Evolutionary conservation across 2,329 filamentous ascomycete genomes (phyloP), one percentile per base, ranked within the genome.

Genomic region (Fusarium staphyleae): DNA sequence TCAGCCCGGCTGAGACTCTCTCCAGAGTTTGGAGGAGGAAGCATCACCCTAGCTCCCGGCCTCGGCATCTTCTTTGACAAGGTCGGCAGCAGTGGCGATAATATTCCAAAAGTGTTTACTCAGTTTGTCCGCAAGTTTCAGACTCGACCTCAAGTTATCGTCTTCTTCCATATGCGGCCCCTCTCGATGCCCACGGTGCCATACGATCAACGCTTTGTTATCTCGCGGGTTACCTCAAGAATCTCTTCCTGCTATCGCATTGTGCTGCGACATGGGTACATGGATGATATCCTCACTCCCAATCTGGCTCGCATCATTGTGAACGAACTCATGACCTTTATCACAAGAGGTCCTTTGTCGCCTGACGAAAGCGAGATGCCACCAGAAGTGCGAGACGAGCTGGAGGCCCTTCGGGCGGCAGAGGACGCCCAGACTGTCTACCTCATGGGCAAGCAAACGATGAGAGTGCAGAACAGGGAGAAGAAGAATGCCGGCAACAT

Each of bases 21-120:
- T 0, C 66, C 70, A 2, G 70, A 72, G 26, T 79, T 72, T 70
- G 77, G 78, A 36, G 74, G 76, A 33, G 75, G 76, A 3, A 60
- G 69, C 12, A 62, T 79, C 8, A 79, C 77, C 22, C 75, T 74
- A 0, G 81, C 84, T 45, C 78, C 77, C 49, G 89, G 79, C 22
- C 80, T 84, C 6, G 89, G 87, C 1, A 85, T 93, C 48, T 92
- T 90, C 75, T 91, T 93, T 69, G 89, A 93, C 74, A 92, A 93
- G 72, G 80, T 83, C 1, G 88, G 89, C 35, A 80, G 88, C 87
- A 2, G 81, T 81, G 7, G 86, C 88, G 68, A 68, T 33, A 63
- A 66, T 15, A 67, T 68, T 11, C 66, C 66, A 4, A 68, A 67
- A 28, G 66, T 68, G 9, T 91, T 90, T 69, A 83, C 85, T 3